phyloP scores from a whole-genome alignment of 2,329 filamentous ascomycete species.

The Tolypocladium tropicale region DNA sequence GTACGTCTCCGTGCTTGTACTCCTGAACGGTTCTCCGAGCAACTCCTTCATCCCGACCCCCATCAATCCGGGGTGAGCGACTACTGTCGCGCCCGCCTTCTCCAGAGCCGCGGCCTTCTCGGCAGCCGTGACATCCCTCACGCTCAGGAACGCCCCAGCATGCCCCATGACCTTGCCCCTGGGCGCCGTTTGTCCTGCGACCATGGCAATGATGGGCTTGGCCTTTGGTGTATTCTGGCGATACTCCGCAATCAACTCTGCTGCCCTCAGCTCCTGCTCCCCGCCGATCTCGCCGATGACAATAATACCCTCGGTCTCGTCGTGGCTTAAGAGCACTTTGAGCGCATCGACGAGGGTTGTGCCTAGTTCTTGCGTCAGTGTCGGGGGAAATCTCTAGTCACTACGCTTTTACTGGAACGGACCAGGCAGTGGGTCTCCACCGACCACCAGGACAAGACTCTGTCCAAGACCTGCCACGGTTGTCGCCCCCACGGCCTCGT shows the following conservation, averaged over 20 bases:
- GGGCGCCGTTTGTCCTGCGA: constrained; percentile 54
- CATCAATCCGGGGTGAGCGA: constrained; percentile 28
- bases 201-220: constrained; percentile 54
- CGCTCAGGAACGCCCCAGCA: constrained; percentile 49
- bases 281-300: constrained; percentile 65
- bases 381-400: no score
- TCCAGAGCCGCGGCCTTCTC: constrained; percentile 22
- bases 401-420: not conserved
- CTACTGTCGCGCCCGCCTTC: constrained; percentile 24
- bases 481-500: constrained; percentile 67
- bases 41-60: constrained; percentile 22
- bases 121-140: constrained; percentile 19
- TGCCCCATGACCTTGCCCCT: constrained; percentile 59
- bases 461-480: constrained; percentile 67
- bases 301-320: constrained; percentile 61
- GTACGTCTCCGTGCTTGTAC: no score
- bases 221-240: constrained; percentile 42
- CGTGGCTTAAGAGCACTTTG: constrained; percentile 55
- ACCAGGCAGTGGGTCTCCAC: constrained; percentile 64
- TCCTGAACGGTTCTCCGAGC: constrained; percentile 5
- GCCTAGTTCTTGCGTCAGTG: constrained; percentile 9
- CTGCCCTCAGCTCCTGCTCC: constrained; percentile 58
- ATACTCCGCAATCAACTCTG: constrained; percentile 61
- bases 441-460: constrained; percentile 67
- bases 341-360: constrained; percentile 64